Base-by-base conservation (phyloP, 2,329 filamentous ascomycete species). In the Zarea fungicola region DNA sequence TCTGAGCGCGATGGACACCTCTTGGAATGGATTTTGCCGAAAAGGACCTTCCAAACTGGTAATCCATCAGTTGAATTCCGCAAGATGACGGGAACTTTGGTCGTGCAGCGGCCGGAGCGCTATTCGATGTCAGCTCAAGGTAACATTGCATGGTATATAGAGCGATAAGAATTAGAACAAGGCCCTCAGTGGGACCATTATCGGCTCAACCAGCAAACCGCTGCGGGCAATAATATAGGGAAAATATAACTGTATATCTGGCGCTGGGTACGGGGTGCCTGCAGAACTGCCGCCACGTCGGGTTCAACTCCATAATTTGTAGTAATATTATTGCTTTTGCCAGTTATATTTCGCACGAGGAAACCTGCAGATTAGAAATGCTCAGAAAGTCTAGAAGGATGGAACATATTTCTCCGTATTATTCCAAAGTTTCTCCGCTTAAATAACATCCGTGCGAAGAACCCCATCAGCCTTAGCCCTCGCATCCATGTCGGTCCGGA, bases 101-200 rank as follows among this genome's bases (percentile, higher is more conserved):
- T 42, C 22, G 22, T 42, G 29, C 16, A 13, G 36, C n/a, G 18
- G 22, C 45, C 36, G 45, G 36, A 42, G 22, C 45, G 37, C 36
- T 14, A 6, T 28, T 13, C 28, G 3, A 29, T 35, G 45, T 48
- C 36, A 48, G 45, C 41, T 37, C 45, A 48, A 48, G 36, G 45
- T 48, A 26, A 37, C 37, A 48, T 48, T 48, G 45, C 45, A 48
- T 41, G 29, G 45, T 41, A 29, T 9, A 42, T 48, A 35, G n/a
- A 48, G 37, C 45, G 45, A 48, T 48, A 41, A n/a, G n/a, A n/a
- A n/a, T n/a, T n/a, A n/a, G 36, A 37, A 31, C 44, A 34, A 48
- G 8, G 8, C 36, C 36, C 13, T 11, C 3, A 29, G 29, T 35
- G 36, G 37, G 23, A 13, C 36, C 29, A 8, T 21, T 5, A 6